Evolutionary conservation across 108 stramenopile species (phyloP).

Genomic region (Epithemia pelagica): DNA sequence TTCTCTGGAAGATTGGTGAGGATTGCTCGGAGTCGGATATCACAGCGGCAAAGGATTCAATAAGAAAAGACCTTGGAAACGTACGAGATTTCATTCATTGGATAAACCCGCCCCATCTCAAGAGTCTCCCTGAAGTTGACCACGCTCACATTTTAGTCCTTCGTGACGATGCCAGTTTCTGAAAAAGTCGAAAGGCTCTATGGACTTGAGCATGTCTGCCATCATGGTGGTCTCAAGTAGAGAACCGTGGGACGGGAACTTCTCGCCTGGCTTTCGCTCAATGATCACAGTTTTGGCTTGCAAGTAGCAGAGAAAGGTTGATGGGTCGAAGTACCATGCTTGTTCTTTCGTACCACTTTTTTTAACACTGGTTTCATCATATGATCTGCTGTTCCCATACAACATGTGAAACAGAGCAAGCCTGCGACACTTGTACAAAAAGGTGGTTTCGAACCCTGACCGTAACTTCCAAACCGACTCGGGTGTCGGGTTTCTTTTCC

Average conservation of each 20-base stretch:
- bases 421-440: conserved; percentile 31
- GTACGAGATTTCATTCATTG: conserved; percentile 43
- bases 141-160: conserved; percentile 54
- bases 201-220: too few species aligned
- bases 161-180: background rate
- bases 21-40: conserved; percentile 24
- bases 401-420: conserved; percentile 62
- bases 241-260: too few species aligned
- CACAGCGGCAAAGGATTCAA: conserved; percentile 10
- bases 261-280: too few species aligned
- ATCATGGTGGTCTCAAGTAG: too few species aligned
- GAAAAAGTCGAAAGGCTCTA: too few species aligned
- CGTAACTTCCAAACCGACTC: conserved; percentile 32
- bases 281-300: too few species aligned
- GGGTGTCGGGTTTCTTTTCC: background rate
- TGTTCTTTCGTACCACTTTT: too few species aligned
- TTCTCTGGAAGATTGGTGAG: conserved; percentile 72
- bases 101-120: conserved; percentile 58
- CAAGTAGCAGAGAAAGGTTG: too few species aligned
- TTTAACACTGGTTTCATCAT: too few species aligned
- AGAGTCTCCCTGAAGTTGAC: conserved; percentile 66
- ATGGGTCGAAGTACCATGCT: too few species aligned
- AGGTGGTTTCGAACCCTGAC: conserved; percentile 24
- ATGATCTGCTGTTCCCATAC: conserved; percentile 44
- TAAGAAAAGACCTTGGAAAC: conserved; percentile 5